Percentiles rank a stretch among this genome's conserved stretches.
phyloP scores from a whole-genome alignment of 495 filamentous ascomycete species.

The Chaetomium cochliodes region DNA sequence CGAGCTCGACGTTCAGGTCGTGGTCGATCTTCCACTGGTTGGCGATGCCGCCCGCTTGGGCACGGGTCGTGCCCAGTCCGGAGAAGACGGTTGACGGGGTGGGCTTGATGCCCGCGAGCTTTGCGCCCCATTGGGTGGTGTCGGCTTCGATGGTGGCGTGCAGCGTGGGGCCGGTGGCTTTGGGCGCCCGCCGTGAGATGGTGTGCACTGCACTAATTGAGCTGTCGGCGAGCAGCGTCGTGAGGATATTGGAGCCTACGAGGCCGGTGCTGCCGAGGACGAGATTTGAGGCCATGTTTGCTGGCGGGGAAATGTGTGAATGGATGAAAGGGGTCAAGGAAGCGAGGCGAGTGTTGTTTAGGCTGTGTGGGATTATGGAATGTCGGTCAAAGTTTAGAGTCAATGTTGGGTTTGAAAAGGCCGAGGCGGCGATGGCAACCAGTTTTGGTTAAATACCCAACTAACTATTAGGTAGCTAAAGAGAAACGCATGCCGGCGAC shows the following conservation, averaged over 20 bases:
- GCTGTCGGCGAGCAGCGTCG: conserved; percentile 50
- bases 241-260: conserved; percentile 57
- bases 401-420: neutral
- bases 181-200: conserved; percentile 55
- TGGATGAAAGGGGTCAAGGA: neutral
- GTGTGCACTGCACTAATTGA: conserved; percentile 51
- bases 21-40: conserved; percentile 77
- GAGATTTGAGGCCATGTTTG: conserved; percentile 42
- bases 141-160: conserved; percentile 48
- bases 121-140: conserved; percentile 54
- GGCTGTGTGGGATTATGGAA: neutral
- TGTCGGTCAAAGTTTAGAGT: neutral
- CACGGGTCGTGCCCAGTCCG: conserved; percentile 65
- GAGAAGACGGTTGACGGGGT: conserved; percentile 62
- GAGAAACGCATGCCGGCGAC: neutral
- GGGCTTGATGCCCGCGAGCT: conserved; percentile 54
- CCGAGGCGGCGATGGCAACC: neutral
- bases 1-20: conserved; percentile 69
- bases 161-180: conserved; percentile 50
- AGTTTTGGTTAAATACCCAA: neutral
- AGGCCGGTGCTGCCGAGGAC: conserved; percentile 59
- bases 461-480: neutral
- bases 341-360: neutral
- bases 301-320: neutral
- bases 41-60: conserved; percentile 63